A percentile compares a stretch with the other conserved stretches of the same genome.
Conservation (phyloP, 805 yeast genomes). For the Metschnikowia lachancei region DNA sequence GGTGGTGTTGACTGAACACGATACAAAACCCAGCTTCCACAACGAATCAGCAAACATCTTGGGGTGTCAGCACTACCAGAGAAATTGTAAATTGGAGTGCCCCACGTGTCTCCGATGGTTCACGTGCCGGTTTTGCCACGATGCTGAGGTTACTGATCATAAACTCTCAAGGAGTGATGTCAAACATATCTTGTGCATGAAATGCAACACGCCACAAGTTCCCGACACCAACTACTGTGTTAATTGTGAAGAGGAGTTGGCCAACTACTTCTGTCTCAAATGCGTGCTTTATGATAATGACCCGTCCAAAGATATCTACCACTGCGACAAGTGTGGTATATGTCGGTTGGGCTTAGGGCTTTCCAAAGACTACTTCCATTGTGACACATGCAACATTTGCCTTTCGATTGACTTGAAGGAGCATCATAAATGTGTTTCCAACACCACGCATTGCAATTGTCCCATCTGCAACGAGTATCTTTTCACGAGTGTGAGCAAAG, state of each 20-base stretch:
- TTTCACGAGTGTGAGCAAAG: constrained; percentile 77
- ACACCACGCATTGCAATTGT: constrained; percentile 86
- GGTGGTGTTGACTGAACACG: constrained; percentile 48
- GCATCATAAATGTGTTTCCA: constrained; percentile 79
- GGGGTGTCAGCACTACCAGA: constrained; percentile 82
- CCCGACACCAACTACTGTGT: constrained; percentile 67
- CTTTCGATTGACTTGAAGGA: constrained; percentile 73
- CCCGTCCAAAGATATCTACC: constrained; percentile 75
- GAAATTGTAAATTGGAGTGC: constrained; percentile 83
- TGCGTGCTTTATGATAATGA: constrained; percentile 87
- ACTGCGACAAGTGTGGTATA: constrained; percentile 89
- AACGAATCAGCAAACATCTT: constrained; percentile 42
- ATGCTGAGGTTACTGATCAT: constrained; percentile 55
- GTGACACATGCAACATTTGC: constrained; percentile 86
- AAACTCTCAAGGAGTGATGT: constrained; percentile 56
- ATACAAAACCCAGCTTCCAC: constrained; percentile 48
- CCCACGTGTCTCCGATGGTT: constrained; percentile 71
- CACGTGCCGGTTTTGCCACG: constrained; percentile 85
- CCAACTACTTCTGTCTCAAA: constrained; percentile 70
- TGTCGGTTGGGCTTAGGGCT: constrained; percentile 87
- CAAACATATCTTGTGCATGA: constrained; percentile 74
- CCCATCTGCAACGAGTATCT: constrained; percentile 91
- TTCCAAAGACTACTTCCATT: constrained; percentile 87
- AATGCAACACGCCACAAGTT: constrained; percentile 69
- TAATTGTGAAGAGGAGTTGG: constrained; percentile 64